Conservation (phyloP, 106 monocot species). For the Dendrobium officinale region DNA sequence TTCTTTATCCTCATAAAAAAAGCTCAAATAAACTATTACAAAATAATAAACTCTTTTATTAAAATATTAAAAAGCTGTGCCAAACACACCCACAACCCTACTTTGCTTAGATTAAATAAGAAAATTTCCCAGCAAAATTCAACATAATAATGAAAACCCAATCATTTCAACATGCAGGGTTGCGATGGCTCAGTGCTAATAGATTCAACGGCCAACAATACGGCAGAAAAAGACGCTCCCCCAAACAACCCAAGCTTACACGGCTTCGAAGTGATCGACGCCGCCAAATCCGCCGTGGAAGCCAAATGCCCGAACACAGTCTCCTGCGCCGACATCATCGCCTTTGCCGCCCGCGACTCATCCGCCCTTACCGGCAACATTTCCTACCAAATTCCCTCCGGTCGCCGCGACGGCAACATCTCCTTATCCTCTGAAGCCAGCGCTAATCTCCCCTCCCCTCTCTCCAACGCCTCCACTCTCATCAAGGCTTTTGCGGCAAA, state of each 20-base stretch:
- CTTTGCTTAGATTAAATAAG: too few species aligned
- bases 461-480: conserved; percentile 15
- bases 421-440: conserved; percentile 18
- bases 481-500: conserved; percentile 21
- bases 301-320: conserved; percentile 24
- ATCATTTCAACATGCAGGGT: conserved; percentile 14
- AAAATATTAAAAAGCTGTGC: too few species aligned
- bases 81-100: too few species aligned
- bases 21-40: too few species aligned
- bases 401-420: conserved; percentile 32
- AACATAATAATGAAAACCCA: neutral
- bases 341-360: conserved; percentile 51
- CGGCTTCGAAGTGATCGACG: conserved; percentile 50
- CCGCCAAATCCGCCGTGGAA: conserved; percentile 32
- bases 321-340: conserved; percentile 48
- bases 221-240: conserved; percentile 31
- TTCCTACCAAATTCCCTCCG: conserved; percentile 30
- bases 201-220: conserved; percentile 16
- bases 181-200: conserved; percentile 47
- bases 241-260: conserved; percentile 46
- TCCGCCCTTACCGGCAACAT: conserved; percentile 19
- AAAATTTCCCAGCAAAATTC: too few species aligned
- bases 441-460: conserved; percentile 23
- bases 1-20: too few species aligned
- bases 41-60: too few species aligned